Conservation (phyloP, 2,329 filamentous ascomycete species). For the Colletotrichum gloeosporioides region DNA sequence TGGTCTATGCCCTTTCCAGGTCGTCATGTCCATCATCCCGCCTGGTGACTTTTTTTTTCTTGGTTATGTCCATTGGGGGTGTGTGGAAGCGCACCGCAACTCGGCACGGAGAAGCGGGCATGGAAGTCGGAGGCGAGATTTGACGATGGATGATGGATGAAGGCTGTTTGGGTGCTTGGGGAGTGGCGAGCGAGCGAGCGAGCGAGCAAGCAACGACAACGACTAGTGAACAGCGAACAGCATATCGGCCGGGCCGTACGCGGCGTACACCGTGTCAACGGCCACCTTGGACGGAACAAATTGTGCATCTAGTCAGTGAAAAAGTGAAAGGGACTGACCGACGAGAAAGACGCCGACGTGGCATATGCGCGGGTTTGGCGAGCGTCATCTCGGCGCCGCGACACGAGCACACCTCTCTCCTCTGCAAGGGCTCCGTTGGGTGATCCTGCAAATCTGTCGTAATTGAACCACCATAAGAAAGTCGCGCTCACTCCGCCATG, state of each 20-base stretch:
- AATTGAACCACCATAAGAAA: not conserved
- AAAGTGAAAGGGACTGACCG: not conserved
- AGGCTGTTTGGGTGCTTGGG: not conserved
- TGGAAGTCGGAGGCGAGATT: conserved; percentile 16
- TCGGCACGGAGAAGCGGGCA: conserved; percentile 9
- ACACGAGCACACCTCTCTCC: not conserved
- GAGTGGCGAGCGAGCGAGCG: not conserved
- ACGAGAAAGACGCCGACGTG: not conserved
- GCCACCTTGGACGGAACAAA: not conserved
- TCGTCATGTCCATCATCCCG: not conserved
- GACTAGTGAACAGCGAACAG: not conserved
- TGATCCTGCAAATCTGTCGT: conserved; percentile 1
- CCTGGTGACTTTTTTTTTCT: not conserved
- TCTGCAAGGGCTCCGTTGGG: not conserved
- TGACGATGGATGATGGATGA: not conserved
- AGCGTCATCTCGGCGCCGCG: not conserved
- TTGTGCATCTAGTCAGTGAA: not conserved
- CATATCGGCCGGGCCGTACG: not conserved
- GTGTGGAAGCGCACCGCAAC: conserved; percentile 2
- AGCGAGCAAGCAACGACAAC: not conserved
- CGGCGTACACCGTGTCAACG: not conserved
- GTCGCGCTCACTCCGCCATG: not conserved
- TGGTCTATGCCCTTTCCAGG: not conserved
- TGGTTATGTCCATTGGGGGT: not conserved
- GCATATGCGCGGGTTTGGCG: not conserved